These are phyloP conservation scores for Begonia loranthoides DNA, from an alignment of 306 rosid species.

Conservation along the genomic window DNA sequence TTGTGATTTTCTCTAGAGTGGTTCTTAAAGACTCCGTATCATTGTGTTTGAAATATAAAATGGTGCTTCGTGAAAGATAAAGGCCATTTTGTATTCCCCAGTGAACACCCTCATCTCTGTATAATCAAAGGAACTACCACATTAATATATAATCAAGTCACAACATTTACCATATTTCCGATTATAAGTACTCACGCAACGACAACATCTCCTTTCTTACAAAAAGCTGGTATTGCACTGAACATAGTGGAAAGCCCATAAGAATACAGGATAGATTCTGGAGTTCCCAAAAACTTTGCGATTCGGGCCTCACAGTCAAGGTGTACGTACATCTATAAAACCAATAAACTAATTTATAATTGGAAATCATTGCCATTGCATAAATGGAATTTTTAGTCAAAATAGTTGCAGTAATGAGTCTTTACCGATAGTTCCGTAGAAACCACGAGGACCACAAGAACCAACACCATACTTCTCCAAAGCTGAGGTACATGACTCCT, in stretches of 20 bases:
- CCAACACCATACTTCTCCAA: slow-evolving; percentile 98
- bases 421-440: slow-evolving; percentile 91
- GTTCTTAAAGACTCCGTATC: slow-evolving; percentile 71
- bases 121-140: slow-evolving; percentile 8
- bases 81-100: slow-evolving; percentile 99
- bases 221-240: slow-evolving; percentile 98
- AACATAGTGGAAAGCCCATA: slow-evolving; percentile 96
- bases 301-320: slow-evolving; percentile 99
- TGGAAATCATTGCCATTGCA: too few relatives aligned
- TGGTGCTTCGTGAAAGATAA: slow-evolving; percentile 84
- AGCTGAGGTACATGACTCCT: slow-evolving; percentile 88
- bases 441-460: slow-evolving; percentile 99
- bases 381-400: too few relatives aligned
- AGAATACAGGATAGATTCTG: slow-evolving; percentile 91
- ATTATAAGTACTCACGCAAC: slow-evolving; percentile 55
- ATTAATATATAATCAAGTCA: background rate
- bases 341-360: too few relatives aligned
- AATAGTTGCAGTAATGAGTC: too few relatives aligned
- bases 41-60: slow-evolving; percentile 87
- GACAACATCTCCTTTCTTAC: slow-evolving; percentile 80
- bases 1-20: slow-evolving; percentile 61
- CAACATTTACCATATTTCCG: background rate
- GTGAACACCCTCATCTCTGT: slow-evolving; percentile 95
- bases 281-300: slow-evolving; percentile 94
- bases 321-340: slow-evolving; percentile 84